A percentile compares a stretch with the other conserved stretches of the same genome.
Conservation (phyloP, 2,329 filamentous ascomycete species). For the Tolypocladium paradoxum region DNA sequence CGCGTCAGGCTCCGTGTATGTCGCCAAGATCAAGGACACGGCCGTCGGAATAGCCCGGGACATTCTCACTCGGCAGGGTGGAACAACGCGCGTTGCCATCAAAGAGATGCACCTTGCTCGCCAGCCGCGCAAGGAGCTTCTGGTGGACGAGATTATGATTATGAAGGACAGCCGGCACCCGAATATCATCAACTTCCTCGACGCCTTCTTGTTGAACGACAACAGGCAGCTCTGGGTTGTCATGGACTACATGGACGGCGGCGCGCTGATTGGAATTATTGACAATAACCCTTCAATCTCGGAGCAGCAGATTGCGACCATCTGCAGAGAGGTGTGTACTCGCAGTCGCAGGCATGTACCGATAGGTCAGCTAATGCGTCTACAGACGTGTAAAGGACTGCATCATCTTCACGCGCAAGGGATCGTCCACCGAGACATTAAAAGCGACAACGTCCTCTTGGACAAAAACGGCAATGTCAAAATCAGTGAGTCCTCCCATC, state of each 20-base stretch:
- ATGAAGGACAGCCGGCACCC: constrained; percentile 99
- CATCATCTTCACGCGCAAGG: constrained; percentile 91
- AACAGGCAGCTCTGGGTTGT: constrained; percentile 97
- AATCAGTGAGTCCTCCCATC: constrained; percentile 52
- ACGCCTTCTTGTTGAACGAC: constrained; percentile 92
- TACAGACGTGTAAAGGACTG: constrained; percentile 83
- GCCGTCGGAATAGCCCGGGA: constrained; percentile 72
- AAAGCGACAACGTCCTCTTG: constrained; percentile 95
- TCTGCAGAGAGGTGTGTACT: constrained; percentile 75
- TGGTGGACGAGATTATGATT: constrained; percentile 98
- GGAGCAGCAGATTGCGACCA: constrained; percentile 95
- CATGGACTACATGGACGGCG: constrained; percentile 99
- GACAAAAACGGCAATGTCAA: constrained; percentile 94
- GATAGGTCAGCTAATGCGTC: constrained; percentile 8
- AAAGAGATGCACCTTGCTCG: constrained; percentile 99
- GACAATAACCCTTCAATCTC: constrained; percentile 92
- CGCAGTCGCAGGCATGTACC: background rate
- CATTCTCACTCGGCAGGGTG: constrained; percentile 67
- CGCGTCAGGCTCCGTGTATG: constrained; percentile 94
- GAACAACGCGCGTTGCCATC: constrained; percentile 85
- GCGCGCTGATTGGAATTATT: constrained; percentile 94
- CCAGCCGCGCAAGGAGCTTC: constrained; percentile 93
- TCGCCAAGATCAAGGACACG: constrained; percentile 85
- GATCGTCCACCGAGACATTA: constrained; percentile 98
- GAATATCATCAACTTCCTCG: constrained; percentile 98